These are phyloP conservation scores for Chloris gayana DNA, from an alignment of 176 grass and related monocot genomes.

Conservation along the genomic window DNA sequence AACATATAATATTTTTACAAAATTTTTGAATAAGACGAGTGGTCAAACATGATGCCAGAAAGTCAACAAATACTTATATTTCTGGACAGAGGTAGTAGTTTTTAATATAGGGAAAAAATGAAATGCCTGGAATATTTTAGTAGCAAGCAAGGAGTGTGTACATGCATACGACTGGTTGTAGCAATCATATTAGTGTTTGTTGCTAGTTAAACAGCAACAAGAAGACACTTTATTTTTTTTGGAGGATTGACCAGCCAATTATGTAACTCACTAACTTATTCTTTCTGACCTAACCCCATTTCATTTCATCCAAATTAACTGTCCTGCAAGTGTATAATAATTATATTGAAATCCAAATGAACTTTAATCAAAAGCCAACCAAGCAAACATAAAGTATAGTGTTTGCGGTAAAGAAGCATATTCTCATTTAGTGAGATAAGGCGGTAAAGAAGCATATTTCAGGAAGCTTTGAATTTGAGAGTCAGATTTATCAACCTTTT, in stretches of 20 bases:
- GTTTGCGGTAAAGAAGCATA: conserved; percentile 5
- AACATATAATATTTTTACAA: no score
- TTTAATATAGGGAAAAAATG: not conserved
- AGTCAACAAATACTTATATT: no score
- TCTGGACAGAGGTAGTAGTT: no score
- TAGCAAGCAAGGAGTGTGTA: not conserved
- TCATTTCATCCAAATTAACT: not conserved
- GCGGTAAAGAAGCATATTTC: not conserved
- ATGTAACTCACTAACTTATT: not conserved
- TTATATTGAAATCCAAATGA: conserved; percentile 2
- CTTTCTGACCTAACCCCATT: not conserved
- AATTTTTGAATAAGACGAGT: no score
- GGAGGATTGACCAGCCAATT: not conserved
- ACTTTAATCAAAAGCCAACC: conserved; percentile 9
- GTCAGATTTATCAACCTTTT: conserved; percentile 3
- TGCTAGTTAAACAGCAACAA: not conserved
- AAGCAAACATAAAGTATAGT: not conserved
- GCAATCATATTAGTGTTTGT: not conserved
- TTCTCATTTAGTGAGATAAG: no score
- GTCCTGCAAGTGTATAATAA: not conserved
- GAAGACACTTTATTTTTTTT: not conserved
- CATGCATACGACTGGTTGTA: not conserved
- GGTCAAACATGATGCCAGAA: no score
- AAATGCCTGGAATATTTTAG: not conserved
- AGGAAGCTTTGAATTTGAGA: not conserved